These are phyloP conservation scores for Populus nigra DNA, from an alignment of 345 rosid species.

Conservation along the genomic window DNA sequence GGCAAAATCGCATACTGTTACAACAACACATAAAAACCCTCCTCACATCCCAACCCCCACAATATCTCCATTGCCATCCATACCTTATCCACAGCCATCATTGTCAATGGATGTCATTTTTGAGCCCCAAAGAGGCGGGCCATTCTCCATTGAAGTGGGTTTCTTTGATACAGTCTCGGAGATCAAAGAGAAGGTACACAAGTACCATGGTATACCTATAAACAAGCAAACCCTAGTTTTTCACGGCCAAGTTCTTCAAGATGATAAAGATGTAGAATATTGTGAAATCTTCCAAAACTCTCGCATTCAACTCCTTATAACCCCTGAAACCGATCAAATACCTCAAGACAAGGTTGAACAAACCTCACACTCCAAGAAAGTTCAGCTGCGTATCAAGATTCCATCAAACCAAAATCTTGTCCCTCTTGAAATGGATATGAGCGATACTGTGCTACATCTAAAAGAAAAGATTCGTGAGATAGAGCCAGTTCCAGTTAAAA, in stretches of 20 bases:
- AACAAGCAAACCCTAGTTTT: constrained; percentile 57
- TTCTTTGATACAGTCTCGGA: constrained; percentile 68
- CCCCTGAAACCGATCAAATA: constrained; percentile 8
- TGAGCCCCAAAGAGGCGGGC: constrained; percentile 46
- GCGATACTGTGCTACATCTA: constrained; percentile 32
- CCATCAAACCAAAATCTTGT: constrained; percentile 28
- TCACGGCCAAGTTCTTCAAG: constrained; percentile 60
- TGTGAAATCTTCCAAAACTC: constrained; percentile 63
- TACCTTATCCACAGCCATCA: neutral
- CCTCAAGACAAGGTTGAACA: constrained; percentile 34
- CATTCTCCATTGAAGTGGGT: constrained; percentile 74
- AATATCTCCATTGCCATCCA: neutral
- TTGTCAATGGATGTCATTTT: constrained; percentile 61
- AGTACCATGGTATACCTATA: constrained; percentile 58
- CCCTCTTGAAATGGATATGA: constrained; percentile 26
- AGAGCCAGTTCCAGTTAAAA: constrained; percentile 32
- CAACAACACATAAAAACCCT: neutral
- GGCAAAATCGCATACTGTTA: constrained; percentile 11
- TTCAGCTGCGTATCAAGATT: constrained; percentile 35
- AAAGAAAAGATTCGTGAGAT: constrained; percentile 45
- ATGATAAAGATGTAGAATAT: constrained; percentile 52
- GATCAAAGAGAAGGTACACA: constrained; percentile 72
- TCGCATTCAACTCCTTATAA: constrained; percentile 48
- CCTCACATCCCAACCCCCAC: neutral
- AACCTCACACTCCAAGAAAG: constrained; percentile 24